Conservation (phyloP, 2,329 filamentous ascomycete genomes). For the Penicillium freii region DNA sequence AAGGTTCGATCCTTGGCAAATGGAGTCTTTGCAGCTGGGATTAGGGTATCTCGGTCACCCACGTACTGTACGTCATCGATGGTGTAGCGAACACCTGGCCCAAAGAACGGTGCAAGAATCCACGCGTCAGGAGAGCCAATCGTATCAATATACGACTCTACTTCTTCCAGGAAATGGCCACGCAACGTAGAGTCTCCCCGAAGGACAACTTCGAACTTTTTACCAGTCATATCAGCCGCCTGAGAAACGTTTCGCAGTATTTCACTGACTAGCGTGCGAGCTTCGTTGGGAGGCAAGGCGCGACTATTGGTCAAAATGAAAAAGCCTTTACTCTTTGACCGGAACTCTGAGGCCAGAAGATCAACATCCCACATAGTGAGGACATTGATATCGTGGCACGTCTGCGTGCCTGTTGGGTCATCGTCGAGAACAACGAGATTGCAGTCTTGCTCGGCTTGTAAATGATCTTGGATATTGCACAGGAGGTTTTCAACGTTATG, state of each 20-base stretch:
- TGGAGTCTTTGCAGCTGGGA: neutral
- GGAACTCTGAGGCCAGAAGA: neutral
- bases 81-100: neutral
- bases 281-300: neutral
- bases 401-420: constrained; percentile 1
- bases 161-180: neutral
- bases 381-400: neutral
- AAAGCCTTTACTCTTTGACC: neutral
- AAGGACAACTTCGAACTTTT: neutral
- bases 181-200: neutral
- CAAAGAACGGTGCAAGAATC: neutral
- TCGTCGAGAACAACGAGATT: neutral
- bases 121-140: neutral
- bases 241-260: neutral
- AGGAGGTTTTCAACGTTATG: neutral
- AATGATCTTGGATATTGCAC: neutral
- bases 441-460: neutral
- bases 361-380: neutral
- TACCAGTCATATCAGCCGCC: neutral
- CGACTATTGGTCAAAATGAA: constrained; percentile 2
- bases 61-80: neutral
- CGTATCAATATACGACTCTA: neutral
- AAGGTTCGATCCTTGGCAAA: neutral
- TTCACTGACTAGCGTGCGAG: neutral
- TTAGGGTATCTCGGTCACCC: neutral